phyloP scores from a whole-genome alignment of 129 eudicot genomes.

The Smallanthus sonchifolius region DNA sequence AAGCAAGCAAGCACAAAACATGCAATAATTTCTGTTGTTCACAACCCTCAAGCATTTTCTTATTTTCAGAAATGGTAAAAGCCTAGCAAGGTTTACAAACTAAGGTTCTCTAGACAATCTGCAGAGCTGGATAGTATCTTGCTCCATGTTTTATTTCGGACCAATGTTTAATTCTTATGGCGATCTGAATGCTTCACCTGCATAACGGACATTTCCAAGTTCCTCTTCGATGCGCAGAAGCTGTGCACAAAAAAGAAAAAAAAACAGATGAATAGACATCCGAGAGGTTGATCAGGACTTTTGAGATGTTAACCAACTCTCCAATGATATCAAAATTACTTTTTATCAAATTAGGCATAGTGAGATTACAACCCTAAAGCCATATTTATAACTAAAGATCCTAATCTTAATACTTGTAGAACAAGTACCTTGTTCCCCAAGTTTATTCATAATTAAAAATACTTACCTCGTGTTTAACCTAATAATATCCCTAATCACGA shows the following conservation, averaged over 20 bases:
- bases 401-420: background rate
- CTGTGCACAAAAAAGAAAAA: constrained; percentile 44
- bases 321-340: background rate
- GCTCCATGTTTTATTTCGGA: constrained; percentile 15
- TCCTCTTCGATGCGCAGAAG: constrained; percentile 97
- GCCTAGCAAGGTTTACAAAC: constrained; percentile 33
- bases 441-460: background rate
- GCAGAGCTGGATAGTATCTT: constrained; percentile 17
- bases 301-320: background rate
- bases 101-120: constrained; percentile 11
- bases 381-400: background rate
- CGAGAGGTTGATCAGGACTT: background rate
- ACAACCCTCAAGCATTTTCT: constrained; percentile 13
- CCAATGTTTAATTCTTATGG: constrained; percentile 31
- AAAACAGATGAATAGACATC: background rate
- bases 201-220: constrained; percentile 91
- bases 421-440: background rate
- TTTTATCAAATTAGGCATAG: background rate
- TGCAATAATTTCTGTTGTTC: background rate
- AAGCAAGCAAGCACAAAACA: background rate
- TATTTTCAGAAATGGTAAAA: constrained; percentile 11
- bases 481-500: background rate
- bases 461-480: background rate
- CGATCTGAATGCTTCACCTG: constrained; percentile 91
- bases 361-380: background rate